A percentile compares a stretch with the other conserved stretches of the same genome.
These are phyloP conservation scores for Pilatotrama ljubarskyi DNA, from an alignment of 768 basidiomycete species.

Conservation along the genomic window DNA sequence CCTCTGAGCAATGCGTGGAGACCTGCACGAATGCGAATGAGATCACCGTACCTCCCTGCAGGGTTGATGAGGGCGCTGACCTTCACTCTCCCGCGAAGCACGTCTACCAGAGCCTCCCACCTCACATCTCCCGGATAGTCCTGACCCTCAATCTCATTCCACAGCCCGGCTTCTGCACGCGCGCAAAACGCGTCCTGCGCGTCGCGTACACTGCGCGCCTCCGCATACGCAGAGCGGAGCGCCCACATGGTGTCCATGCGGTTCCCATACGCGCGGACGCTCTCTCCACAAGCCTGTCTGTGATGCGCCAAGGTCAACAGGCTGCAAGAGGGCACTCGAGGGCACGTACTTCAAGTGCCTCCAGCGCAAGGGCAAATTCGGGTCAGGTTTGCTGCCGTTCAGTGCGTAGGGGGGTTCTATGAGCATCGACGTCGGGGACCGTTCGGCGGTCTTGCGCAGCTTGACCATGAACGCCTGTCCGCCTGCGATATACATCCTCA, in stretches of 20 bases:
- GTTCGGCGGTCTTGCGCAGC: conserved; percentile 72
- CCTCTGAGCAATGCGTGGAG: conserved; percentile 69
- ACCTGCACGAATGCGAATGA: conserved; percentile 40
- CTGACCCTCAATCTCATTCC: conserved; percentile 37
- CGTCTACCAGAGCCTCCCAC: conserved; percentile 81
- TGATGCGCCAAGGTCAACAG: background rate
- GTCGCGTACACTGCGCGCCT: conserved; percentile 66
- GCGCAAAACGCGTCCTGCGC: conserved; percentile 74
- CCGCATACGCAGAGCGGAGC: conserved; percentile 75
- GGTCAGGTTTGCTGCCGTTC: conserved; percentile 43
- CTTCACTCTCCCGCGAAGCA: conserved; percentile 85
- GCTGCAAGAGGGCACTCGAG: background rate
- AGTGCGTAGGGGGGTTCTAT: conserved; percentile 79
- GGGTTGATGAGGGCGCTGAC: conserved; percentile 33
- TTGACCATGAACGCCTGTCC: conserved; percentile 91
- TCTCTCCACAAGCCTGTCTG: conserved; percentile 48
- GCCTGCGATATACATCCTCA: conserved; percentile 41
- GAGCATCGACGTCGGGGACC: conserved; percentile 77
- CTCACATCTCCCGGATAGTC: conserved; percentile 68
- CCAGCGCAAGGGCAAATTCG: conserved; percentile 57
- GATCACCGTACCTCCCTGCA: too few relatives aligned
- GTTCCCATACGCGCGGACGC: conserved; percentile 31
- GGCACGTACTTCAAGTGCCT: conserved; percentile 73
- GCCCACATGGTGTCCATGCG: conserved; percentile 83
- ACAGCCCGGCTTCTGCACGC: conserved; percentile 50